A percentile compares a stretch with the other conserved stretches of the same genome.
Evolutionary conservation across 495 filamentous ascomycete species (phyloP).

Genomic region (Neurospora sp.): DNA sequence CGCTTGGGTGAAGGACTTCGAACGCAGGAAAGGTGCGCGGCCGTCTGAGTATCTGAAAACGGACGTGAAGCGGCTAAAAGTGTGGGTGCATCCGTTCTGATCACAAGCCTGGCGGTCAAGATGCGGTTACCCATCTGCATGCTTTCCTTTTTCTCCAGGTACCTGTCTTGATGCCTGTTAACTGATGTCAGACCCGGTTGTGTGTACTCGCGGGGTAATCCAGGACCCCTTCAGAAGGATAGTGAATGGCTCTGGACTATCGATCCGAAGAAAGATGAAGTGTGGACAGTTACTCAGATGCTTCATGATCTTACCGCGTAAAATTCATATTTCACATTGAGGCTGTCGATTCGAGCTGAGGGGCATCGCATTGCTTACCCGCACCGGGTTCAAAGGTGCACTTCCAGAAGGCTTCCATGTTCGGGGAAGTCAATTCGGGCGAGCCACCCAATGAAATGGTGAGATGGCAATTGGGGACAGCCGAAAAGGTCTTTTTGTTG

Average conservation of each 20-base stretch:
- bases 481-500: background rate
- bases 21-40: background rate
- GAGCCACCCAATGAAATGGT: background rate
- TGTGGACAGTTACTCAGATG: background rate
- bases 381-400: background rate
- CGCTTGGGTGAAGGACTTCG: background rate
- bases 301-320: background rate
- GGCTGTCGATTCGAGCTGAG: background rate
- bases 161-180: background rate
- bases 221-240: background rate
- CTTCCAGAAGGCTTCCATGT: background rate
- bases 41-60: background rate
- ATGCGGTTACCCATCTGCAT: conserved; percentile 7
- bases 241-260: background rate
- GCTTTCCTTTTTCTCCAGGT: background rate
- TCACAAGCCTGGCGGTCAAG: conserved; percentile 10
- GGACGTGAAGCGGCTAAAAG: background rate
- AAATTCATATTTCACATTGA: background rate
- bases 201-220: background rate
- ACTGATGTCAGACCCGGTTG: background rate
- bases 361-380: background rate
- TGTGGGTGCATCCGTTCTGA: background rate
- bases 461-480: background rate
- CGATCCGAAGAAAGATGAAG: background rate
- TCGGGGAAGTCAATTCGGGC: background rate